Base-by-base conservation (phyloP, 805 yeast genomes). In the Pichia ethanolica region DNA sequence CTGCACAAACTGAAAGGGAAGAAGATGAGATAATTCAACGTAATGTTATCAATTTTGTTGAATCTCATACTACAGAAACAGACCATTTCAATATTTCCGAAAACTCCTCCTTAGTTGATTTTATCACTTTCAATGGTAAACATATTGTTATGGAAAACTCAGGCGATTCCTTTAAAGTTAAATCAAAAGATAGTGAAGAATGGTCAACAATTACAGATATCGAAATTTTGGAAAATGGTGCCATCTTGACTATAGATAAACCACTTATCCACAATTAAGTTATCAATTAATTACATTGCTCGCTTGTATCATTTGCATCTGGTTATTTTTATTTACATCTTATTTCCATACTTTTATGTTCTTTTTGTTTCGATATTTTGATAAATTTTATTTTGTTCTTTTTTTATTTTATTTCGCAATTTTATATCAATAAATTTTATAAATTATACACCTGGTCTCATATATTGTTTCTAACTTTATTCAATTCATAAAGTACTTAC, bases 21-120 rank as follows among this genome's bases (percentile, higher is more conserved):
- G 35, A 48, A 34, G 89, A 82, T 48, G 64, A 68, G 33, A 67
- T 74, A 0, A 73, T 81, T 5, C 61, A 68, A 25, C 59, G 68
- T 13, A 88, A 88, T 62, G 64, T 83, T 35, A 64, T 73, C 47
- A 69, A 70, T 51, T 88, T 85, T 57, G 73, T 87, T 32, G 70
- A 75, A 51, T 75, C 82, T 38, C 96, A 88, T 63, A 67, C 85
- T 32, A 77, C 82, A 30, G 65, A 63, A 50, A 58, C 59, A 12
- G 50, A 56, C 30, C 51, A 58, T 14, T 61, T 62, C 28, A 50
- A 54, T 43, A 37, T 44, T 42, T 35, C 39, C 5, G 35, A 56
- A 7, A 46, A 56, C 5, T 39, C 51, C 13, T 52, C 49, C 5
- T 46, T 53, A 10, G 74, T 70, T 28, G 59, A 58, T 38, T 56